Percentiles rank a stretch among this genome's conserved stretches.
Conservation (phyloP, 108 stramenopile species). For the Skeletonema menzelii region DNA sequence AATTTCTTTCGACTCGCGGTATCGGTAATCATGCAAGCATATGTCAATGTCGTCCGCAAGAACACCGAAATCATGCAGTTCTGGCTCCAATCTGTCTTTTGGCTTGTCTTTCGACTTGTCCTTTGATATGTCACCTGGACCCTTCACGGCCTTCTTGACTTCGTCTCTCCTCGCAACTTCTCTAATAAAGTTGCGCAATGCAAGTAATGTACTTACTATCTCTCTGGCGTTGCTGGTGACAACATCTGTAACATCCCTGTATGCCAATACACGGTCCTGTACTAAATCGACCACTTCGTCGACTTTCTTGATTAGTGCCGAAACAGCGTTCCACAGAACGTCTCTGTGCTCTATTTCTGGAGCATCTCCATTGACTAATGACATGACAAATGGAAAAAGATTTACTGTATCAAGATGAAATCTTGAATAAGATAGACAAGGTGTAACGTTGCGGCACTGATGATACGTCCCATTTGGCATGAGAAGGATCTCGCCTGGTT, state of each 20-base stretch:
- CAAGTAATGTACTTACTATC: constrained; percentile 50
- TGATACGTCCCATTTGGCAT: constrained; percentile 89
- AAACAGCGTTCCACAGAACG: constrained; percentile 72
- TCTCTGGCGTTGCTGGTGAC: constrained; percentile 24
- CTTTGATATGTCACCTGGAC: constrained; percentile 7
- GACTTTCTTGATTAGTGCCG: constrained; percentile 53
- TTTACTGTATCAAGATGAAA: constrained; percentile 82
- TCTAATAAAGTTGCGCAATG: constrained; percentile 51
- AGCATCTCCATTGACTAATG: constrained; percentile 66
- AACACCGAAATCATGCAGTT: constrained; percentile 40
- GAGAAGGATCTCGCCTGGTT: constrained; percentile 83
- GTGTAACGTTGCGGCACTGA: constrained; percentile 75
- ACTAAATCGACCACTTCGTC: constrained; percentile 46
- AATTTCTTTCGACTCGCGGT: constrained; percentile 36
- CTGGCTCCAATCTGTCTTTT: neutral
- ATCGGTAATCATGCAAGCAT: constrained; percentile 71
- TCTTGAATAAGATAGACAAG: constrained; percentile 78
- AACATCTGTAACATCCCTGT: constrained; percentile 13
- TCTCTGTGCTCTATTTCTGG: constrained; percentile 74
- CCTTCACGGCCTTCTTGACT: constrained; percentile 36
- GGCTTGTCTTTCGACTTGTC: neutral
- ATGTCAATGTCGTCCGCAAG: constrained; percentile 64
- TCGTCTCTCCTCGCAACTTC: constrained; percentile 53
- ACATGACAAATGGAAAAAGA: constrained; percentile 60
- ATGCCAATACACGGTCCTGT: constrained; percentile 17